These are phyloP conservation scores for Pyrus bretschneideri DNA, from an alignment of 306 rosid genomes.

Conservation along the genomic window DNA sequence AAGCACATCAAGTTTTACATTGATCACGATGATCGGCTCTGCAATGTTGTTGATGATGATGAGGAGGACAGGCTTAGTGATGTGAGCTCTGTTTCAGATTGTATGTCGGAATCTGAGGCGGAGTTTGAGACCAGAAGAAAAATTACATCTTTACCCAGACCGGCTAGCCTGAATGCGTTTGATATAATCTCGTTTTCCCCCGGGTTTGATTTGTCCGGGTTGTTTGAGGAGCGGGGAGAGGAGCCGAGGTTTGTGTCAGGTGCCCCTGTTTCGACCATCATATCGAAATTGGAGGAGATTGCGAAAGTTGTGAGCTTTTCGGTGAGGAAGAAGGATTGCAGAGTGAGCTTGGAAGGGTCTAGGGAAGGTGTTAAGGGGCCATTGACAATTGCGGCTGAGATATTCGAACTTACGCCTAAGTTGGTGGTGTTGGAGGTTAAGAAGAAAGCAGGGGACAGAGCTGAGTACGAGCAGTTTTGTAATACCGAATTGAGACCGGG, in stretches of 20 bases:
- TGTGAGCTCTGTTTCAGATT: slow-evolving; percentile 43
- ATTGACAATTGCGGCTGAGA: slow-evolving; percentile 75
- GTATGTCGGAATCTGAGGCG: slow-evolving; percentile 35
- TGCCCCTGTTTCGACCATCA: slow-evolving; percentile 62
- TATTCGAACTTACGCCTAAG: slow-evolving; percentile 69
- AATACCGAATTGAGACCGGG: slow-evolving; percentile 58
- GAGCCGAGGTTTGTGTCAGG: slow-evolving; percentile 67
- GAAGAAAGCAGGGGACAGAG: slow-evolving; percentile 80
- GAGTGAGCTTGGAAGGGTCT: slow-evolving; percentile 79
- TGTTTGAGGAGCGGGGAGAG: slow-evolving; percentile 80
- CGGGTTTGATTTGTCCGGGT: slow-evolving; percentile 75
- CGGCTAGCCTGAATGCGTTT: slow-evolving; percentile 86
- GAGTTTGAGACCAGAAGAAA: slow-evolving; percentile 27
- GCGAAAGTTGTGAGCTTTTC: slow-evolving; percentile 62
- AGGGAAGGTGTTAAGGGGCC: slow-evolving; percentile 85
- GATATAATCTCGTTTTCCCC: slow-evolving; percentile 76
- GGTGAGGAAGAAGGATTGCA: slow-evolving; percentile 86
- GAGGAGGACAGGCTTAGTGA: slow-evolving; percentile 23
- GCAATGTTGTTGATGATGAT: slow-evolving; percentile 43
- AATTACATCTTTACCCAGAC: slow-evolving; percentile 31
- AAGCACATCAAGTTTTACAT: slow-evolving; percentile 78
- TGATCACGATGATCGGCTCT: slow-evolving; percentile 68
- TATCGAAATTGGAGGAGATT: slow-evolving; percentile 80
- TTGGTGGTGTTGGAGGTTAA: slow-evolving; percentile 83
- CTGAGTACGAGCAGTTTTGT: slow-evolving; percentile 67